These are phyloP conservation scores for Fusarium coffeatum DNA, from an alignment of 2,329 filamentous ascomycete species.

Conservation along the genomic window DNA sequence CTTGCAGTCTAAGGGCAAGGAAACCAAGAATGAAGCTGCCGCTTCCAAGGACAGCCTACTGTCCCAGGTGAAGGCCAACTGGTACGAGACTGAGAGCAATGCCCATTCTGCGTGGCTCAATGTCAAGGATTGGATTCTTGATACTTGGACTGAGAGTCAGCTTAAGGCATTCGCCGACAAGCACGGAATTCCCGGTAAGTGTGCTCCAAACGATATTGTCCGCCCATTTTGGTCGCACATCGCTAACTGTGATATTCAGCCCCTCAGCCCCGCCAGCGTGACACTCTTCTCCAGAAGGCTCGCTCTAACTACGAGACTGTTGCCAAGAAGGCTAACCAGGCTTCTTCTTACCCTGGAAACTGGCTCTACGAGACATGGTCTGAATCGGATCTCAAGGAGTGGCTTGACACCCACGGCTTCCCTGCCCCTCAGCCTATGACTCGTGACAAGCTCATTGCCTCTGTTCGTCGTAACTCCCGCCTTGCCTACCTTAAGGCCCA, in stretches of 20 bases:
- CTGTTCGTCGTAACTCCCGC: conserved; percentile 90
- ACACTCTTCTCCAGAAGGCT: conserved; percentile 80
- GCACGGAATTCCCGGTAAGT: conserved; percentile 78
- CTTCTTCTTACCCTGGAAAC: conserved; percentile 87
- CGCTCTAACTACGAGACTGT: conserved; percentile 83
- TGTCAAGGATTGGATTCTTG: conserved; percentile 91
- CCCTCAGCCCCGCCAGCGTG: conserved; percentile 87
- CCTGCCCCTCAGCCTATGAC: conserved; percentile 84
- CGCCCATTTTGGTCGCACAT: no score
- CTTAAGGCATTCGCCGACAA: conserved; percentile 93
- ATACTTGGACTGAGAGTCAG: conserved; percentile 94
- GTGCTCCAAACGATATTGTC: neutral
- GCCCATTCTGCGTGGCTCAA: conserved; percentile 76
- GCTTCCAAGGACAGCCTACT: conserved; percentile 76
- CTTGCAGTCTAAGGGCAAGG: conserved; percentile 75
- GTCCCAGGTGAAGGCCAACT: conserved; percentile 75
- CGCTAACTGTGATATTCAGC: conserved; percentile 55
- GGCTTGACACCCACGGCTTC: conserved; percentile 89
- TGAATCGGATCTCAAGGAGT: conserved; percentile 92
- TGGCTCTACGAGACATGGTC: conserved; percentile 95
- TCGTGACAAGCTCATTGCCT: conserved; percentile 89
- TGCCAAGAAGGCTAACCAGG: conserved; percentile 80
- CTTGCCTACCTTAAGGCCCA: conserved; percentile 77
- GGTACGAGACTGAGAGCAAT: conserved; percentile 83
- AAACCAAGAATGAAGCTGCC: conserved; percentile 74